Evolutionary conservation across 1,284 basidiomycete genomes (phyloP).

Genomic region (Heterobasidion irregulare): DNA sequence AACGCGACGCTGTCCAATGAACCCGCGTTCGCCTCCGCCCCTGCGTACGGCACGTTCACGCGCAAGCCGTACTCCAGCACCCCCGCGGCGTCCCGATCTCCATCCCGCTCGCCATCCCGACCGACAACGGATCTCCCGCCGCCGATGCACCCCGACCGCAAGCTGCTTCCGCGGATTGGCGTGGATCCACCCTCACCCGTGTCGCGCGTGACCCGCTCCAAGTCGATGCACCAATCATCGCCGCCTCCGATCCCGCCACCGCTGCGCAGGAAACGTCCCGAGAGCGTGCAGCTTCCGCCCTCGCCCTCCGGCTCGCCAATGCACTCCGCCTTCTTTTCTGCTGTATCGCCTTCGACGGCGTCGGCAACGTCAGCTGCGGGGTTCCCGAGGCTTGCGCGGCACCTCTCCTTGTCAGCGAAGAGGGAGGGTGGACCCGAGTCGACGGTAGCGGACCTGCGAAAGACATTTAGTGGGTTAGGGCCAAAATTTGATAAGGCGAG

Average conservation of each 20-base stretch:
- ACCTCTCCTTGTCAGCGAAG: slow-evolving; percentile 23
- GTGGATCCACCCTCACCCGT: slow-evolving; percentile 8
- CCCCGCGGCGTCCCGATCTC: slow-evolving; percentile 4
- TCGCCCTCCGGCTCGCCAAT: slow-evolving; percentile 8
- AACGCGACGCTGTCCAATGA: slow-evolving; percentile 21
- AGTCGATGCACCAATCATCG: slow-evolving; percentile 42
- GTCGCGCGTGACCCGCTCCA: slow-evolving; percentile 39
- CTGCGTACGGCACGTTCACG: not conserved
- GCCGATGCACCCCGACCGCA: slow-evolving; percentile 53
- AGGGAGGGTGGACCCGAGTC: slow-evolving; percentile 13
- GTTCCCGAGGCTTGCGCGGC: slow-evolving; percentile 22
- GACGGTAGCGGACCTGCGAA: slow-evolving; percentile 32
- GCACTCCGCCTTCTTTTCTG: not conserved
- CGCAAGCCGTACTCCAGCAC: not conserved
- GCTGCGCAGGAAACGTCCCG: slow-evolving; percentile 38
- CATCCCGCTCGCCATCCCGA: slow-evolving; percentile 11
- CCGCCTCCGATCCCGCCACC: slow-evolving; percentile 35
- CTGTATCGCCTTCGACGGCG: not conserved
- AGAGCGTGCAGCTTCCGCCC: slow-evolving; percentile 47
- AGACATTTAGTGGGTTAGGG: slow-evolving; percentile 38
- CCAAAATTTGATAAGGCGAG: slow-evolving; percentile 41
- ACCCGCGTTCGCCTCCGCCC: not conserved
- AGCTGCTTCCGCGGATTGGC: slow-evolving; percentile 15
- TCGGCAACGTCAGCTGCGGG: slow-evolving; percentile 6
- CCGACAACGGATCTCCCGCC: slow-evolving; percentile 19